These are phyloP conservation scores for Fraxinus angustifolia DNA, from an alignment of 305 asterid species.

Conservation along the genomic window DNA sequence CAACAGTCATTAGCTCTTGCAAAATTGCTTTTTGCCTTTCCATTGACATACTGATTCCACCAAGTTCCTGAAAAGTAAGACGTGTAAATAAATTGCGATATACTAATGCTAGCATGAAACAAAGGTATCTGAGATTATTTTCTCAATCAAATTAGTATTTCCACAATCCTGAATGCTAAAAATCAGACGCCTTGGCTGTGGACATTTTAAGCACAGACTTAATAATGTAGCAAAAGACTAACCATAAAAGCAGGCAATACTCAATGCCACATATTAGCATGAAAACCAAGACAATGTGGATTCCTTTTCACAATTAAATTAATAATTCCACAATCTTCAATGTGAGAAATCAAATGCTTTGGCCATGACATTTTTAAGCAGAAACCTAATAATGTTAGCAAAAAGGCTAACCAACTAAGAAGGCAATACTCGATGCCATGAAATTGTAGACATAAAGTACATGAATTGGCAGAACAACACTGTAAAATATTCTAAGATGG, in stretches of 20 bases:
- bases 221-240: neutral
- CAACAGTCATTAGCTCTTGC: slow-evolving; percentile 74
- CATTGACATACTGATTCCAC: slow-evolving; percentile 74
- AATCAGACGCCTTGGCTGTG: neutral
- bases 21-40: slow-evolving; percentile 80
- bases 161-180: neutral
- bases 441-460: neutral
- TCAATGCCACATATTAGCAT: neutral
- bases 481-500: neutral
- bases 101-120: neutral
- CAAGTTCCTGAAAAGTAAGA: slow-evolving; percentile 67
- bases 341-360: neutral
- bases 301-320: neutral
- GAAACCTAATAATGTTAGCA: neutral
- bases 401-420: slow-evolving; percentile 5
- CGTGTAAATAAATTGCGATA: neutral
- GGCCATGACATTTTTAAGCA: slow-evolving; percentile 8
- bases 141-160: neutral
- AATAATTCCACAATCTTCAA: neutral
- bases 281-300: neutral
- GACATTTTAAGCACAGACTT: neutral
- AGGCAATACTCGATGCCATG: neutral
- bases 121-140: neutral
- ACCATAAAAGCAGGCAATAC: neutral
- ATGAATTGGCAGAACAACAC: neutral